Evolutionary conservation across 139 green algal genomes (phyloP).

Genomic region (Protoeuglena noctilucae): DNA sequence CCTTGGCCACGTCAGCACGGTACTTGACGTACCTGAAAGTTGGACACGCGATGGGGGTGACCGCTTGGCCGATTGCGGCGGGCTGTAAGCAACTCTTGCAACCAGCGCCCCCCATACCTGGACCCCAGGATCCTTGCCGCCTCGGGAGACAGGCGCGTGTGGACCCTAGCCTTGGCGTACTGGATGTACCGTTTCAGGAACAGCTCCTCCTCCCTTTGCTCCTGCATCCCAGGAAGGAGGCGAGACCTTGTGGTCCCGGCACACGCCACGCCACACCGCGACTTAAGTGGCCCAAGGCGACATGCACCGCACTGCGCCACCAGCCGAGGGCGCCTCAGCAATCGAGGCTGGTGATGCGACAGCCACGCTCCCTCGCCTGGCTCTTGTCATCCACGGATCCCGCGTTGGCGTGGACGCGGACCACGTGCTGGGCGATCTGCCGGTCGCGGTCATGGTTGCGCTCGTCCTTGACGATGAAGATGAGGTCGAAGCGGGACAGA

Average conservation of each 20-base stretch:
- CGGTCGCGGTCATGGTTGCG: conserved; percentile 42
- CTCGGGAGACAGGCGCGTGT: conserved; percentile 52
- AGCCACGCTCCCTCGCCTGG: too few species aligned
- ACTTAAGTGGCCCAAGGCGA: too few species aligned
- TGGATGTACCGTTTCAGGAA: conserved; percentile 87
- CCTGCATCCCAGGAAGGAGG: background rate
- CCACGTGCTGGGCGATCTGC: conserved; percentile 44
- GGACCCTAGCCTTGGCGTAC: conserved; percentile 41
- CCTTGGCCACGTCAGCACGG: too few species aligned
- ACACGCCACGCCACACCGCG: too few species aligned
- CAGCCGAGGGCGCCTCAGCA: too few species aligned
- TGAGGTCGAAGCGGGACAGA: conserved; percentile 95
- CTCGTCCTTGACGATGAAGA: conserved; percentile 98
- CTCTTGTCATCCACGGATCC: conserved; percentile 21
- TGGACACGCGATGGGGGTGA: too few species aligned
- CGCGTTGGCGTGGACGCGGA: conserved; percentile 22
- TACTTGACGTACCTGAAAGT: conserved; percentile 78
- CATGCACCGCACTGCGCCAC: too few species aligned
- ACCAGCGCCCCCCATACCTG: too few species aligned
- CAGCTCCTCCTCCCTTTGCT: conserved; percentile 33
- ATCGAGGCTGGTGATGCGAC: too few species aligned
- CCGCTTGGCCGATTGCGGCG: too few species aligned
- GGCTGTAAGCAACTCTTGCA: too few species aligned
- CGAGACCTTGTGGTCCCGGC: background rate
- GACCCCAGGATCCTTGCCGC: conserved; percentile 48